A percentile compares a stretch with the other conserved stretches of the same genome.
Conservation (phyloP, 768 basidiomycete genomes). For the Pisolithus orientalis region DNA sequence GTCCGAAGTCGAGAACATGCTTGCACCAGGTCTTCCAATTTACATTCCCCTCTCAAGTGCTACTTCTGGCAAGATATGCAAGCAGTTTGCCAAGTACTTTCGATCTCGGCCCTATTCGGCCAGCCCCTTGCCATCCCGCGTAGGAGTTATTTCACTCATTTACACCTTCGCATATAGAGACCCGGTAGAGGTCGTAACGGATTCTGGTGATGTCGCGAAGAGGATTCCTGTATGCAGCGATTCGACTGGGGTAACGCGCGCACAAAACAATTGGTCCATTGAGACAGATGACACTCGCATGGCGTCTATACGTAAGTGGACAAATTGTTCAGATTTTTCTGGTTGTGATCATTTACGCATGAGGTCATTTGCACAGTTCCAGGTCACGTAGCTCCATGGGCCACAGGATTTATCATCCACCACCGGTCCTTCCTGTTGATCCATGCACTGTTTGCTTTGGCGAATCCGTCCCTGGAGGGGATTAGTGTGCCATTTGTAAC, state of each 20-base stretch:
- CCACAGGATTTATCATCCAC: not conserved
- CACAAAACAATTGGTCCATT: too few species aligned
- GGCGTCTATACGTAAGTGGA: too few species aligned
- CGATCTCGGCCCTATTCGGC: too few species aligned
- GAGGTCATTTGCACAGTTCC: too few species aligned
- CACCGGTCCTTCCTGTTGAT: constrained; percentile 5
- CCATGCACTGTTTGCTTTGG: constrained; percentile 5
- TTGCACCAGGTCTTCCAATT: constrained; percentile 2
- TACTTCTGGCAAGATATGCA: not conserved
- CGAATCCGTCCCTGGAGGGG: not conserved
- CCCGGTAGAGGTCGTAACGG: not conserved
- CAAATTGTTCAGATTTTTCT: too few species aligned
- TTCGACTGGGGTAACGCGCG: too few species aligned
- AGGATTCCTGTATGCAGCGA: too few species aligned
- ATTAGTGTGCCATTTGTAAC: not conserved
- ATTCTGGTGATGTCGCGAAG: not conserved
- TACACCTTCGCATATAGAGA: not conserved
- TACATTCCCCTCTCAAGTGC: not conserved
- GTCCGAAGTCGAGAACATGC: not conserved
- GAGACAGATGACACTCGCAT: too few species aligned
- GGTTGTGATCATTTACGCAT: too few species aligned
- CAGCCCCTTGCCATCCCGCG: too few species aligned
- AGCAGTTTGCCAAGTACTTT: constrained; percentile 1
- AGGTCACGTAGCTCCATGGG: too few species aligned
- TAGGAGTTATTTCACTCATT: not conserved